These are phyloP conservation scores for Lactifluus volemus DNA, from an alignment of 768 basidiomycete genomes.

Conservation along the genomic window DNA sequence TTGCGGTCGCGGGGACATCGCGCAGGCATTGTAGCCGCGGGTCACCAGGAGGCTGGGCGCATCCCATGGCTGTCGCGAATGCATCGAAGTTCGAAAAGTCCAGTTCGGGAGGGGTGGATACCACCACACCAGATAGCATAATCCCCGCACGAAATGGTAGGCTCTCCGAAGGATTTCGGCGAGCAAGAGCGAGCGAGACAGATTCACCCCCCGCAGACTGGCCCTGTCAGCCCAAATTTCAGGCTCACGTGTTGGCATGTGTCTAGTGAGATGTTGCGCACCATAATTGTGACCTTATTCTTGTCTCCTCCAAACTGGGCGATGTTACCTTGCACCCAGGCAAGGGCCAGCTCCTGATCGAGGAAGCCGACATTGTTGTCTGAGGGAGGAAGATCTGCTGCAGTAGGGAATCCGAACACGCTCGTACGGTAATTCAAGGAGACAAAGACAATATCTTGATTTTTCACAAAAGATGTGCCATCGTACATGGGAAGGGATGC, in stretches of 20 bases:
- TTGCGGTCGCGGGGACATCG: slow-evolving; percentile 18
- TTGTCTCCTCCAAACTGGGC: slow-evolving; percentile 49
- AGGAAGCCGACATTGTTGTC: slow-evolving; percentile 5
- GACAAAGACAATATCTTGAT: slow-evolving; percentile 10
- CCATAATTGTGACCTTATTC: slow-evolving; percentile 32
- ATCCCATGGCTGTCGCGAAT: slow-evolving; percentile 12
- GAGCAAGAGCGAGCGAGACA: slow-evolving; percentile 5
- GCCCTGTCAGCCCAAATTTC: background rate
- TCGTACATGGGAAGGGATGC: slow-evolving; percentile 6
- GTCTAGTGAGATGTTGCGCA: slow-evolving; percentile 14
- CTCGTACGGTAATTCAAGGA: slow-evolving; percentile 14
- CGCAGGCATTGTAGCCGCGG: slow-evolving; percentile 23
- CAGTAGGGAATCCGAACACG: slow-evolving; percentile 10
- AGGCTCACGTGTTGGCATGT: background rate
- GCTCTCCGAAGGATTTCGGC: background rate
- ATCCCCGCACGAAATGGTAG: slow-evolving; percentile 11
- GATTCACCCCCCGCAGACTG: background rate
- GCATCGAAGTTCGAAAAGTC: slow-evolving; percentile 3
- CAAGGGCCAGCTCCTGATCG: slow-evolving; percentile 28
- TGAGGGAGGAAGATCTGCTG: background rate
- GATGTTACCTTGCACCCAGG: slow-evolving; percentile 56
- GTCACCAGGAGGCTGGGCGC: slow-evolving; percentile 19
- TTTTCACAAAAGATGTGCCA: slow-evolving; percentile 8
- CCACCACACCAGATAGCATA: background rate
- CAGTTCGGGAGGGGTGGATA: background rate